Evolutionary conservation across 305 asterid species (phyloP).

Genomic region (Ilex paraguariensis): DNA sequence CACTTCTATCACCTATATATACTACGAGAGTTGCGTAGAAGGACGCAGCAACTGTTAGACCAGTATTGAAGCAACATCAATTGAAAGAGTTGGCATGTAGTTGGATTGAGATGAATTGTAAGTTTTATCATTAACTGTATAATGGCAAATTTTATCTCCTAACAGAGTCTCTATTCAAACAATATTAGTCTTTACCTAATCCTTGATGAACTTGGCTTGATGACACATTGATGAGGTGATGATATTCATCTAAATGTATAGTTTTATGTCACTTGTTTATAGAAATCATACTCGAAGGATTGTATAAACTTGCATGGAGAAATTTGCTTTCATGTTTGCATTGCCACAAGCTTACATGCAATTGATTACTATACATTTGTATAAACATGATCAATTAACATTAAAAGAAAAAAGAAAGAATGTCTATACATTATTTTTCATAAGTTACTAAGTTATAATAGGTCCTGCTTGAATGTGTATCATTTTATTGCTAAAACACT

Average conservation of each 20-base stretch:
- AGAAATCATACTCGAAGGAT: no score
- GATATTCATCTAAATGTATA: background rate
- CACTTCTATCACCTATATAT: conserved; percentile 41
- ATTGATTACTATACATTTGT: no score
- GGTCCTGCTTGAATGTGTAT: no score
- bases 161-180: conserved; percentile 13
- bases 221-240: background rate
- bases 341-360: no score
- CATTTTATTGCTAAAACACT: no score
- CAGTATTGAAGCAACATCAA: conserved; percentile 19
- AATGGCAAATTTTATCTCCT: conserved; percentile 21
- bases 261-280: background rate
- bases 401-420: no score
- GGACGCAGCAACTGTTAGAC: conserved; percentile 37
- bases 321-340: no score
- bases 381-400: no score
- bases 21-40: conserved; percentile 46
- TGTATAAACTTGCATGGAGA: no score
- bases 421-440: no score
- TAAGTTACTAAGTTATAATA: no score
- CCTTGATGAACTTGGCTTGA: conserved; percentile 23
- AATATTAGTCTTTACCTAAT: conserved; percentile 27
- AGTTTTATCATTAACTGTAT: conserved; percentile 21
- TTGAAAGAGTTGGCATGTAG: conserved; percentile 42
- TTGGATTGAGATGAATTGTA: conserved; percentile 39